phyloP scores from a whole-genome alignment of 441 rosid genomes.

The Cnidoscolus chayamansa region DNA sequence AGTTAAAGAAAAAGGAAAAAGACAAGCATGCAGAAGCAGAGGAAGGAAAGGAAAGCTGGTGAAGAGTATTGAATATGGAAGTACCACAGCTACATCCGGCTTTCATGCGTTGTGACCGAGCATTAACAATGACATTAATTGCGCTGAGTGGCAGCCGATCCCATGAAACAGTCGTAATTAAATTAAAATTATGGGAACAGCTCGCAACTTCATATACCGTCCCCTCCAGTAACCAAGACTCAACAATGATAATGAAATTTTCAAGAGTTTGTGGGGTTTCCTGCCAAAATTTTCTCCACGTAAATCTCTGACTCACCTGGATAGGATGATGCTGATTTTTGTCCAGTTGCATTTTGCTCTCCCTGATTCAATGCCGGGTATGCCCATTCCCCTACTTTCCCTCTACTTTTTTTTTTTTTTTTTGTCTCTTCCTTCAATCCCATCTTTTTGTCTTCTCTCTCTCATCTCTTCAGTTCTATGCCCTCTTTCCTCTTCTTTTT shows the following conservation, averaged over 20 bases:
- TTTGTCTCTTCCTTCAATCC: not conserved
- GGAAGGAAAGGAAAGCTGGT: not conserved
- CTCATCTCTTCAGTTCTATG: too few relatives aligned
- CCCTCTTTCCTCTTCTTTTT: not conserved
- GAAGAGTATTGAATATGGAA: not conserved
- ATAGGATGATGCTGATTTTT: conserved; percentile 19
- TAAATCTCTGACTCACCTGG: conserved; percentile 21
- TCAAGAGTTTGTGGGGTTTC: too few relatives aligned
- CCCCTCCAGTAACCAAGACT: not conserved
- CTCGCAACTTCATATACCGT: conserved; percentile 7
- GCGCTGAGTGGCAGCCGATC: conserved; percentile 43
- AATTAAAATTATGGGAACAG: conserved; percentile 27
- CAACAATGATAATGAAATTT: too few relatives aligned
- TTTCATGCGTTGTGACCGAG: not conserved
- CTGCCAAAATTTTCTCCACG: not conserved
- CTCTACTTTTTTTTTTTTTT: not conserved
- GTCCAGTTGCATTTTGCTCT: conserved; percentile 7
- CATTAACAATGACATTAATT: conserved; percentile 29
- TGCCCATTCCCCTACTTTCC: not conserved
- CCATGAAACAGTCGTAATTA: conserved; percentile 36
- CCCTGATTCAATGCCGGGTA: conserved; percentile 28
- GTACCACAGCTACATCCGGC: not conserved
- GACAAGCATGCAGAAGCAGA: not conserved
- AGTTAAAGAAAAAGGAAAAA: not conserved
- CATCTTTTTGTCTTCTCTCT: conserved; percentile 6